Evolutionary conservation across 768 basidiomycete species (phyloP).

Genomic region (Rhizopogon rudus): DNA sequence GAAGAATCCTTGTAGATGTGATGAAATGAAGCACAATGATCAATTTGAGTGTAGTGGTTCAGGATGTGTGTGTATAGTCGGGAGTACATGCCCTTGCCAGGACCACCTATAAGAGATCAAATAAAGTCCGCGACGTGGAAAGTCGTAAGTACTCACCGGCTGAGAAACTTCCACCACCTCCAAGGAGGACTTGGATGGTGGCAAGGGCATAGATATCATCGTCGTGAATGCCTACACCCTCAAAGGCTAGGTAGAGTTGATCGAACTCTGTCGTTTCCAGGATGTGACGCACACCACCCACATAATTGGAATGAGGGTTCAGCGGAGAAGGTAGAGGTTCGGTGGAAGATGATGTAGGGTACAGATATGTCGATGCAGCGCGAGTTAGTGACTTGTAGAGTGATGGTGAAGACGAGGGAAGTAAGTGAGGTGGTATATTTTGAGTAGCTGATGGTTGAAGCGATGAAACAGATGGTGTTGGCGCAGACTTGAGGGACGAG

Average conservation of each 20-base stretch:
- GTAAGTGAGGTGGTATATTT: constrained; percentile 50
- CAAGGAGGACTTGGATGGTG: constrained; percentile 90
- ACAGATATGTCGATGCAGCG: constrained; percentile 71
- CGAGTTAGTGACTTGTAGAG: constrained; percentile 67
- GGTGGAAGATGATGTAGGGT: constrained; percentile 27
- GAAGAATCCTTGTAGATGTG: constrained; percentile 96
- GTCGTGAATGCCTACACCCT: constrained; percentile 87
- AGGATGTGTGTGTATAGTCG: constrained; percentile 94
- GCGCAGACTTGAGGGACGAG: constrained; percentile 50
- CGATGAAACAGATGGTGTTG: constrained; percentile 17
- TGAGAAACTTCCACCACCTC: constrained; percentile 95
- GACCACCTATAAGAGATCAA: constrained; percentile 56
- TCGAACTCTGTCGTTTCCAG: constrained; percentile 71
- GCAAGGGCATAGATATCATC: constrained; percentile 91
- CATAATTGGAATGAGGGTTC: constrained; percentile 54
- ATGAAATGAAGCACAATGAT: constrained; percentile 95
- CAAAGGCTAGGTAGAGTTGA: constrained; percentile 90
- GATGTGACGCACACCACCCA: constrained; percentile 78
- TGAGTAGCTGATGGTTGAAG: constrained; percentile 27
- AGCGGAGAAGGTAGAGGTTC: constrained; percentile 4
- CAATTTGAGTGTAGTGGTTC: constrained; percentile 89
- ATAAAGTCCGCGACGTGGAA: neutral
- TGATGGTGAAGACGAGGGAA: constrained; percentile 49
- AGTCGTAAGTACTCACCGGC: constrained; percentile 48
- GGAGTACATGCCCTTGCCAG: constrained; percentile 99